Evolutionary conservation across 768 basidiomycete species (phyloP).

Genomic region (Steccherinum ochraceum): DNA sequence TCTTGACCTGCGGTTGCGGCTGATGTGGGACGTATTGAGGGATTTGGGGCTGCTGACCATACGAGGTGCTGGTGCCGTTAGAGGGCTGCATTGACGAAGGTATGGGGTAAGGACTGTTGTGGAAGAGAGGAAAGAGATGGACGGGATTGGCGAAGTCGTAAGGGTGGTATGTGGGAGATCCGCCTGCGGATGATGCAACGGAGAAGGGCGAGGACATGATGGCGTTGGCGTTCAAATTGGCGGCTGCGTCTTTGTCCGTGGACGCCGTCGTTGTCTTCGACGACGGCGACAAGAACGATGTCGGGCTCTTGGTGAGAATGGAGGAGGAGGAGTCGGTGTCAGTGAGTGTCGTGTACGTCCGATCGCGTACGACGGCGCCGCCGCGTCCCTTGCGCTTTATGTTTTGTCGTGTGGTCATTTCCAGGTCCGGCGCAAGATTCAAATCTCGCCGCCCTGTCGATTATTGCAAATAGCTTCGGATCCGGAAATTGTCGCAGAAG

Average conservation of each 20-base stretch:
- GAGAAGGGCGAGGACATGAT: constrained; percentile 34
- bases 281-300: too few species aligned
- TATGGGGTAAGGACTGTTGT: constrained; percentile 26
- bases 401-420: constrained; percentile 56
- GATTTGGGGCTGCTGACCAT: constrained; percentile 10
- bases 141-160: constrained; percentile 22
- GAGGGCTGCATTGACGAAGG: constrained; percentile 20
- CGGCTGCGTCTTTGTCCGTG: constrained; percentile 37
- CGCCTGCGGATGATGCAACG: constrained; percentile 27
- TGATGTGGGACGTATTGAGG: constrained; percentile 9
- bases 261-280: constrained; percentile 29
- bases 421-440: too few species aligned
- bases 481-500: too few species aligned
- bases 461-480: too few species aligned
- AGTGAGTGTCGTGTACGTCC: constrained; percentile 63
- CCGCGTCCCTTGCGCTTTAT: constrained; percentile 56
- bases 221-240: constrained; percentile 31
- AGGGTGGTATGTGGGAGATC: constrained; percentile 11
- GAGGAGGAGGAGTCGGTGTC: constrained; percentile 29
- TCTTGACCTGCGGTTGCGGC: constrained; percentile 10
- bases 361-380: constrained; percentile 50
- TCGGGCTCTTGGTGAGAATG: too few species aligned
- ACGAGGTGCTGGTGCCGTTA: constrained; percentile 22
- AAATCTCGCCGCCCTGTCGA: too few species aligned
- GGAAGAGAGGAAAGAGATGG: constrained; percentile 30